phyloP scores from a whole-genome alignment of 768 basidiomycete species.

The Gymnopilus dilepis region DNA sequence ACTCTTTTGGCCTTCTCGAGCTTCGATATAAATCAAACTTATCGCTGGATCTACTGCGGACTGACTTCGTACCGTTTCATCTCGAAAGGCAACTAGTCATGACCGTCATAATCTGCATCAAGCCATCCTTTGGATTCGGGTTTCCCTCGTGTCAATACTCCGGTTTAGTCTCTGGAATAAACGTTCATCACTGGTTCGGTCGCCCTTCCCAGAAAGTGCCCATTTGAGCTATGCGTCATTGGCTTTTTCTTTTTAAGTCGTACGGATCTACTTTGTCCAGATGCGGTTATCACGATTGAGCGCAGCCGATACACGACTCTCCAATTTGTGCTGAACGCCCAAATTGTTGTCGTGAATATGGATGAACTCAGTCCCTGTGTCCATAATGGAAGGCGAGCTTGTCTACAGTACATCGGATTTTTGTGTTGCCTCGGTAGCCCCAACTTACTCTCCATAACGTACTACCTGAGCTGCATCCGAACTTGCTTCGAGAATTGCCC shows the following conservation, averaged over 20 bases:
- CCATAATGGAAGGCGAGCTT: too few species aligned
- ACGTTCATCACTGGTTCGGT: not conserved
- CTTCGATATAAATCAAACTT: not conserved
- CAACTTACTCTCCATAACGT: not conserved
- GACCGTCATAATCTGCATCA: not conserved
- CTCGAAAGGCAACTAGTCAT: not conserved
- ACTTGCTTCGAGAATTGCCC: constrained; percentile 6
- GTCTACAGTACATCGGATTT: not conserved
- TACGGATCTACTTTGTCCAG: too few species aligned
- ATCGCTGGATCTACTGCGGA: not conserved
- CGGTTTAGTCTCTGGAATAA: constrained; percentile 23
- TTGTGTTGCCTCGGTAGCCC: not conserved
- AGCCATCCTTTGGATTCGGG: not conserved
- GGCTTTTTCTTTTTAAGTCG: not conserved
- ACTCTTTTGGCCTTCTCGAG: not conserved
- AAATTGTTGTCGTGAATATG: too few species aligned
- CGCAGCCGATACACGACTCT: too few species aligned
- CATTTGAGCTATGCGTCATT: not conserved
- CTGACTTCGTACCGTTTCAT: not conserved
- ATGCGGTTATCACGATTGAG: too few species aligned
- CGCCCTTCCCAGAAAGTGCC: not conserved
- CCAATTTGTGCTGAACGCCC: too few species aligned
- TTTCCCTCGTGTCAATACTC: constrained; percentile 12
- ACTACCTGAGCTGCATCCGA: not conserved
- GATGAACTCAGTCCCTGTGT: too few species aligned